Percentiles rank a stretch among this genome's conserved stretches.
Conservation (phyloP, 2,329 filamentous ascomycete genomes). For the Leptographium galeiforme region DNA sequence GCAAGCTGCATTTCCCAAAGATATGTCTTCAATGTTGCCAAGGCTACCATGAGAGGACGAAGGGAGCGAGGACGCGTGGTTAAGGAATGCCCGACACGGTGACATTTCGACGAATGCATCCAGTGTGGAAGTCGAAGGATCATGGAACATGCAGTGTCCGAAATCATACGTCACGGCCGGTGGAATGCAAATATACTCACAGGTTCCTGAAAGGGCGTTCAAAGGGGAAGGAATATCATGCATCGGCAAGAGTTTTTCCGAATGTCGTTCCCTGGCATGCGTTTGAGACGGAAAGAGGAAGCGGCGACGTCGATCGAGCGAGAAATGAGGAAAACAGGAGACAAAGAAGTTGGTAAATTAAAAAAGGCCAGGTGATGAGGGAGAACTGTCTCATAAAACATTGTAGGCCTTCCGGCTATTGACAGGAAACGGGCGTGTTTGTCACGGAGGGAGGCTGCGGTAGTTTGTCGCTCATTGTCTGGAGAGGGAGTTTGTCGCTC, state of each 20-base stretch:
- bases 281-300: not conserved
- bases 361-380: not conserved
- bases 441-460: too few species aligned
- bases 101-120: too few species aligned
- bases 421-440: too few species aligned
- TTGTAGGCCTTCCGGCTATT: too few species aligned
- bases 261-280: not conserved
- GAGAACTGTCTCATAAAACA: too few species aligned
- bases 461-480: too few species aligned
- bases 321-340: not conserved
- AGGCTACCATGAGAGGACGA: not conserved
- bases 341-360: not conserved
- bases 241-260: not conserved
- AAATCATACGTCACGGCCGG: not conserved
- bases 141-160: not conserved
- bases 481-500: too few species aligned
- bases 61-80: not conserved
- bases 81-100: not conserved
- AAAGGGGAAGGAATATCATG: not conserved
- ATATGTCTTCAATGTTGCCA: not conserved
- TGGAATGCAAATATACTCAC: not conserved
- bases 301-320: not conserved
- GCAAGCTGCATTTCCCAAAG: not conserved
- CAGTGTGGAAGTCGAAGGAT: not conserved
- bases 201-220: not conserved